Conservation (phyloP, 768 basidiomycete genomes). For the Agrocybe chaxingu region DNA sequence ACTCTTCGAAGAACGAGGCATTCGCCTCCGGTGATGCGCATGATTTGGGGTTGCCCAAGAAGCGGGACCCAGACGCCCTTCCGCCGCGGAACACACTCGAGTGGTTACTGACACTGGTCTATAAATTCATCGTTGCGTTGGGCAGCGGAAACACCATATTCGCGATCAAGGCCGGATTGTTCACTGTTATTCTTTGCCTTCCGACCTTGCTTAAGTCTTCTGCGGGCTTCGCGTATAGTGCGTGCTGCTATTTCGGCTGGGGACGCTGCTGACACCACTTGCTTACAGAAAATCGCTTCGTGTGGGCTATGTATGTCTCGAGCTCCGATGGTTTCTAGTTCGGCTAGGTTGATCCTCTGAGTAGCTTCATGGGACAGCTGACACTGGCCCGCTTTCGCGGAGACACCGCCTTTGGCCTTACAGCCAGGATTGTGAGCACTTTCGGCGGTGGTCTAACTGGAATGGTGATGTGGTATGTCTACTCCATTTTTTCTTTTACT, state of each 20-base stretch:
- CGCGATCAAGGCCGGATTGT: slow-evolving; percentile 65
- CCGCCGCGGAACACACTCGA: slow-evolving; percentile 65
- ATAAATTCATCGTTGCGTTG: slow-evolving; percentile 35
- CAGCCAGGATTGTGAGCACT: slow-evolving; percentile 59
- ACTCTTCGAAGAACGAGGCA: background rate
- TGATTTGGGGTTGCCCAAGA: slow-evolving; percentile 54
- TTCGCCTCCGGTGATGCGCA: slow-evolving; percentile 13
- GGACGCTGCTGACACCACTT: background rate
- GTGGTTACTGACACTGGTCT: slow-evolving; percentile 41
- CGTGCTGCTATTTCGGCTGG: background rate
- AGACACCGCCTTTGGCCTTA: slow-evolving; percentile 67
- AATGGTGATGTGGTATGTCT: slow-evolving; percentile 59
- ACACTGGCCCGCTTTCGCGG: slow-evolving; percentile 71
- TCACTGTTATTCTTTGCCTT: slow-evolving; percentile 57
- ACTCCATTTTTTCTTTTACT: background rate
- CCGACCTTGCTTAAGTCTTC: slow-evolving; percentile 56
- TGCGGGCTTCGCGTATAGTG: slow-evolving; percentile 38
- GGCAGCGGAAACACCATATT: slow-evolving; percentile 62
- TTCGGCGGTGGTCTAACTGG: slow-evolving; percentile 65
- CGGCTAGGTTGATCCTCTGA: background rate
- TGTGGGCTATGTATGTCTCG: slow-evolving; percentile 66
- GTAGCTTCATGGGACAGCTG: slow-evolving; percentile 72
- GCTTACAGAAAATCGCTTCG: slow-evolving; percentile 52
- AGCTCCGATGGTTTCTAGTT: background rate
- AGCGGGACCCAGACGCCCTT: slow-evolving; percentile 71